Conservation (phyloP, 768 basidiomycete genomes). For the Lentinula guzmanii region DNA sequence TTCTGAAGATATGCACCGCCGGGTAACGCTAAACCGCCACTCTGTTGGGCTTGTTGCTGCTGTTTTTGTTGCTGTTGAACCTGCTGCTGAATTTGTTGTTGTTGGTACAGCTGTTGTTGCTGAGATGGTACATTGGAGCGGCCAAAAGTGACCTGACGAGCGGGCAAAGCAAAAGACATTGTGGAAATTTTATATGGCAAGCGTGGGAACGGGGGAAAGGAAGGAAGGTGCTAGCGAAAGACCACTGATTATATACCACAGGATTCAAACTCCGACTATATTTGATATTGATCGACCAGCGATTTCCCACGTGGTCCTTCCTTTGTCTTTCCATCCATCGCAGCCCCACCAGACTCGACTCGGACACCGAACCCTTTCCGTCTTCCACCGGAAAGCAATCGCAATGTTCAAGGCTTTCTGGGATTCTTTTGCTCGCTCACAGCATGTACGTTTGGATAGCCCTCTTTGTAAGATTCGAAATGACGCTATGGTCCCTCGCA, state of each 20-base stretch:
- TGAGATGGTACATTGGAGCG: slow-evolving; percentile 4
- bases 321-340: not conserved
- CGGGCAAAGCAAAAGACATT: slow-evolving; percentile 6
- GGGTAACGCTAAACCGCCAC: slow-evolving; percentile 51
- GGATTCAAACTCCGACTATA: not conserved
- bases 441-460: too few relatives aligned
- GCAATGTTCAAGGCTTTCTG: too few relatives aligned
- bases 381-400: too few relatives aligned
- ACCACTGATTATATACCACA: not conserved
- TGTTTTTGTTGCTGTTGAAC: slow-evolving; percentile 11
- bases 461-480: too few relatives aligned
- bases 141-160: slow-evolving; percentile 8
- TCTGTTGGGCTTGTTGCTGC: slow-evolving; percentile 13
- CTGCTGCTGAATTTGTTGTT: slow-evolving; percentile 11
- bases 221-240: not conserved
- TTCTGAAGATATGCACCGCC: slow-evolving; percentile 42
- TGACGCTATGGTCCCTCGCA: too few relatives aligned
- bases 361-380: too few relatives aligned
- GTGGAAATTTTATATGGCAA: slow-evolving; percentile 1
- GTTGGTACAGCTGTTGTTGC: not conserved
- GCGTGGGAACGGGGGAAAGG: slow-evolving; percentile 4
- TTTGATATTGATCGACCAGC: not conserved
- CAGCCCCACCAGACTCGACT: not conserved
- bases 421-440: too few relatives aligned
- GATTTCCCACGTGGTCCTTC: not conserved